Evolutionary conservation across 2,329 filamentous ascomycete species (phyloP).

Genomic region (Teratosphaeria nubilosa): DNA sequence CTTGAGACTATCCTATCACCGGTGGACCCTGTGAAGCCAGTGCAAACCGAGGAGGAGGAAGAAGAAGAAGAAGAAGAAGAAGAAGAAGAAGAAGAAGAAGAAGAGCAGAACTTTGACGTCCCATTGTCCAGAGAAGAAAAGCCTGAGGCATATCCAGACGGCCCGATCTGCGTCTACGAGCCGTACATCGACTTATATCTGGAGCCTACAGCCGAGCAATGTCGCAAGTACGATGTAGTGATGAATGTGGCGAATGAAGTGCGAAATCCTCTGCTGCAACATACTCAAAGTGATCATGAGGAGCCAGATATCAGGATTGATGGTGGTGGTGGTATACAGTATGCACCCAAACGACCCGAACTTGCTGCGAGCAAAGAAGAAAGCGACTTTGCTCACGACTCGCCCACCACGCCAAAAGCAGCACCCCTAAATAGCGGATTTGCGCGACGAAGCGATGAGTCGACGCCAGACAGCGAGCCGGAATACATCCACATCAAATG

Average conservation of each 20-base stretch:
- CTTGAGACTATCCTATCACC: slow-evolving; percentile 24
- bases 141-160: slow-evolving; percentile 71
- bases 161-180: slow-evolving; percentile 71
- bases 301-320: slow-evolving; percentile 25
- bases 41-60: slow-evolving; percentile 33
- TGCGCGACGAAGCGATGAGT: slow-evolving; percentile 17
- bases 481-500: slow-evolving; percentile 82
- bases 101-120: slow-evolving; percentile 42
- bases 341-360: slow-evolving; percentile 18
- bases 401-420: slow-evolving; percentile 43
- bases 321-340: slow-evolving; percentile 25
- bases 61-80: slow-evolving; percentile 44
- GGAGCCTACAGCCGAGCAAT: slow-evolving; percentile 69
- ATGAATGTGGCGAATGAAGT: slow-evolving; percentile 80
- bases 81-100: slow-evolving; percentile 45
- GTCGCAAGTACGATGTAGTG: slow-evolving; percentile 67
- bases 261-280: slow-evolving; percentile 55
- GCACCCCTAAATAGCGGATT: slow-evolving; percentile 32
- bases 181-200: slow-evolving; percentile 69
- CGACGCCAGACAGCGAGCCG: slow-evolving; percentile 41
- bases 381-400: slow-evolving; percentile 12
- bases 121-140: slow-evolving; percentile 56
- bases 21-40: slow-evolving; percentile 9
- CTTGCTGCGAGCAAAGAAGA: background rate
- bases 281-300: slow-evolving; percentile 1